Conservation (phyloP, 2,329 filamentous ascomycete genomes). For the Alternaria postmessia region DNA sequence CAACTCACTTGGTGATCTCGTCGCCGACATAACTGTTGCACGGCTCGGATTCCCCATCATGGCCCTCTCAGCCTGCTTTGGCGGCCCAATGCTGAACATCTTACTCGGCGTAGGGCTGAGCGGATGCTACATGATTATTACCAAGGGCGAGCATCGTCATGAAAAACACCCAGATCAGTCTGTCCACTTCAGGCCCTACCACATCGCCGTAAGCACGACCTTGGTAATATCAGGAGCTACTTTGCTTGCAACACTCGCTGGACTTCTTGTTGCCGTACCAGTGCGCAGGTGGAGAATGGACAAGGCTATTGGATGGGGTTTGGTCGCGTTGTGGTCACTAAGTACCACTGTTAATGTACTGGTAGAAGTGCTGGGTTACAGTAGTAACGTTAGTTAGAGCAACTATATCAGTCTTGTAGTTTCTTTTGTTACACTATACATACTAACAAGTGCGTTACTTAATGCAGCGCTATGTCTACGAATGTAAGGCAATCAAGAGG, state of each 20-base stretch:
- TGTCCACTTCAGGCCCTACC: constrained; percentile 76
- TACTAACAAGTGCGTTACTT: too few species aligned
- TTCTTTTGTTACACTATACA: too few species aligned
- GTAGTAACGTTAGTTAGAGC: constrained; percentile 38
- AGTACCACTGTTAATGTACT: constrained; percentile 84
- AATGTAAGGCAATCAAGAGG: too few species aligned
- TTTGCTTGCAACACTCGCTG: constrained; percentile 79
- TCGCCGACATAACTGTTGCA: constrained; percentile 94
- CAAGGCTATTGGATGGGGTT: constrained; percentile 70
- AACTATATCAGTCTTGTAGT: too few species aligned
- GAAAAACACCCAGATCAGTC: constrained; percentile 71
- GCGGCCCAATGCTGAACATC: constrained; percentile 98
- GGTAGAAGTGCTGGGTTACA: constrained; percentile 69
- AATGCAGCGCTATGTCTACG: too few species aligned
- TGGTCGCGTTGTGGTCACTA: constrained; percentile 81
- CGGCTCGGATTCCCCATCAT: constrained; percentile 95
- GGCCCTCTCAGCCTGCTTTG: constrained; percentile 93
- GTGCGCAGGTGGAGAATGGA: constrained; percentile 50
- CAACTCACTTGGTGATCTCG: constrained; percentile 91
- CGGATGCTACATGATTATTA: constrained; percentile 85
- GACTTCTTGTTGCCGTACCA: constrained; percentile 81
- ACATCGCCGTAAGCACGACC: constrained; percentile 83
- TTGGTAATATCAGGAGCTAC: constrained; percentile 86
- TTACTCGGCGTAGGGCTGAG: constrained; percentile 91
- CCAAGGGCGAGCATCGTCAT: constrained; percentile 70